phyloP scores from a whole-genome alignment of 2,329 filamentous ascomycete species.

The Xylariaceae sp. region DNA sequence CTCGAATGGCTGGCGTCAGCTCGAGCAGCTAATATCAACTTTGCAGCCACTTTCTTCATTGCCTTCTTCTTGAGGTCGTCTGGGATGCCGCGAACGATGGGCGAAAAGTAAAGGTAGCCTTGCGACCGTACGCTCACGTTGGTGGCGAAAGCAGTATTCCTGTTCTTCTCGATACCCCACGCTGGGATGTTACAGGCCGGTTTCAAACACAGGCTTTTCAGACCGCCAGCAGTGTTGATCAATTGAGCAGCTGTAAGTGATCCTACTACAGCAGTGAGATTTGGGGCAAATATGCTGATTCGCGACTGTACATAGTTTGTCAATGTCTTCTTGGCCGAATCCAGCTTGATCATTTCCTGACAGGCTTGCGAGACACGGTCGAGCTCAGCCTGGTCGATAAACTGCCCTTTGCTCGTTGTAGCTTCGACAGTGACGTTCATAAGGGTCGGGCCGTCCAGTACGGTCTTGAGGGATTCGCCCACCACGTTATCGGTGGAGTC shows the following conservation, averaged over 20 bases:
- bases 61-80: constrained; percentile 87
- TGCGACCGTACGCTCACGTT: constrained; percentile 89
- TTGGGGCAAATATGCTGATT: constrained; percentile 94
- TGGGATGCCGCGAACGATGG: constrained; percentile 80
- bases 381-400: constrained; percentile 72
- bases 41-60: constrained; percentile 90
- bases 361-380: constrained; percentile 72
- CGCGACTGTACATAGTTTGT: constrained; percentile 95
- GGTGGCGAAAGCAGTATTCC: constrained; percentile 72
- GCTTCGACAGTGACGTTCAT: constrained; percentile 97
- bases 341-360: constrained; percentile 81
- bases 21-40: constrained; percentile 88
- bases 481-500: constrained; percentile 74
- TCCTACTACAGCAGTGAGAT: constrained; percentile 84
- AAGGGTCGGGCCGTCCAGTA: constrained; percentile 82
- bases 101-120: constrained; percentile 88
- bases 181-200: constrained; percentile 90
- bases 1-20: constrained; percentile 82
- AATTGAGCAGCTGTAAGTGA: constrained; percentile 92
- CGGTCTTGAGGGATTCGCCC: constrained; percentile 68
- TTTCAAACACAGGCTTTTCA: constrained; percentile 84
- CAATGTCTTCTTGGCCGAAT: constrained; percentile 79
- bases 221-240: constrained; percentile 88
- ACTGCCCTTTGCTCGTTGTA: constrained; percentile 78
- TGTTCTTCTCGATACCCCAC: constrained; percentile 82